Base-by-base conservation (phyloP, 1,284 basidiomycete genomes). In the Calocybe gambosa region DNA sequence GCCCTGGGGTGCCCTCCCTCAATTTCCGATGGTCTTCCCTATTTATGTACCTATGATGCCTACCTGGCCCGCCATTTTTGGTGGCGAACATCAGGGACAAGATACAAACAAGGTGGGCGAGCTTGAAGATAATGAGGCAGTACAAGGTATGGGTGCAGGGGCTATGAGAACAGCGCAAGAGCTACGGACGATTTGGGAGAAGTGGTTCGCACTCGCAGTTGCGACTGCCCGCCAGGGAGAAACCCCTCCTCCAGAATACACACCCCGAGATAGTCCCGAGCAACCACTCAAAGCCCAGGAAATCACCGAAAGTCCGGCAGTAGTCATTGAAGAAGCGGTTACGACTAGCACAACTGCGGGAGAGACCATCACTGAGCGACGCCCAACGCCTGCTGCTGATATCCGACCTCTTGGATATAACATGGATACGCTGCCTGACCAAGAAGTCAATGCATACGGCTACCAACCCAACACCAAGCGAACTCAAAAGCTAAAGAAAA, bases 11-110 rank as follows among this genome's bases (percentile, higher is more conserved):
- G 75, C 74, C 15, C 63, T 88, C 10, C 82, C 80, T 2, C 83
- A 86, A 52, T 76, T 89, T 48, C 84, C 85, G 0, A 73, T 85
- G 62, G 82, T 85, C n/a, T 87, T 89, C 72, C 85, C 87, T 4
- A 75, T 89, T 29, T 76, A 83, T 50, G 77, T 89, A 10, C 85
- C 86, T 1, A 77, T 82, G 60, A 78, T 82, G 59, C 75, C 81
- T 29, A 73, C 71, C n/a, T 81, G 83, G 72, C 74, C 80, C 6
- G 73, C 75, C 7, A 76, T 85, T 60, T 67, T 80, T 47, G 73
- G 76, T 48, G 75, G 80, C 28, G 71, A 69, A 39, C 60, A 63
- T 31, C 50, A 58, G 26, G 52, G 34, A 26, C 50, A 58, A 28
- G 51, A 42, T 36, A 47, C 52, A 35, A 62, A 64, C 37, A 58